Conservation (phyloP, 495 filamentous ascomycete genomes). For the Thermothielavioides terrestris region DNA sequence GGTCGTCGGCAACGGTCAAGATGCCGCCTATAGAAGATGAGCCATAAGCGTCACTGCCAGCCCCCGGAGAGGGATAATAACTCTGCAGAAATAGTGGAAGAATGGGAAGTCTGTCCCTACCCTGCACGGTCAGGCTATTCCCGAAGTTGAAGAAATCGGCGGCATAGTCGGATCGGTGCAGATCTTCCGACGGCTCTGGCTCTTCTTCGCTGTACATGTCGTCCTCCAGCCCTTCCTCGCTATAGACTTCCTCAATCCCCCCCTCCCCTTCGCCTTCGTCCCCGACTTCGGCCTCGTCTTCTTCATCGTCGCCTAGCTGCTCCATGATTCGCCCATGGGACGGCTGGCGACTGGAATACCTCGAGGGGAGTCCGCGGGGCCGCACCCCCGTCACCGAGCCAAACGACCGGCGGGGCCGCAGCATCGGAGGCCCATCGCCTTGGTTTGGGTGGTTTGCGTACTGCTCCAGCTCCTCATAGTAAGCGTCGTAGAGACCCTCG, state of each 20-base stretch:
- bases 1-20: slow-evolving; percentile 94
- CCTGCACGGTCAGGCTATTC: slow-evolving; percentile 93
- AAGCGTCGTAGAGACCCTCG: slow-evolving; percentile 97
- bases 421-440: slow-evolving; percentile 49
- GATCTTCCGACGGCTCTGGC: slow-evolving; percentile 46
- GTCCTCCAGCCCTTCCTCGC: slow-evolving; percentile 55
- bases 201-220: slow-evolving; percentile 51
- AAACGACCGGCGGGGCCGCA: slow-evolving; percentile 52
- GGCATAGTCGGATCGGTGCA: slow-evolving; percentile 56
- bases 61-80: slow-evolving; percentile 27
- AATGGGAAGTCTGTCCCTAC: slow-evolving; percentile 47
- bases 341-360: slow-evolving; percentile 42
- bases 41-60: slow-evolving; percentile 36
- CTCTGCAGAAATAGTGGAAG: slow-evolving; percentile 29
- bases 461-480: slow-evolving; percentile 96
- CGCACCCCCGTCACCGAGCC: slow-evolving; percentile 45
- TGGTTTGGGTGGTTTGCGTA: slow-evolving; percentile 87
- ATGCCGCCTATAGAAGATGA: slow-evolving; percentile 70
- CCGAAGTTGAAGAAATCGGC: slow-evolving; percentile 94
- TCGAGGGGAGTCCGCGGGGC: slow-evolving; percentile 39
- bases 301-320: slow-evolving; percentile 50
- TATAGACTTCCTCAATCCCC: slow-evolving; percentile 43
- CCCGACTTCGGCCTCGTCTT: slow-evolving; percentile 57
- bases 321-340: slow-evolving; percentile 49
- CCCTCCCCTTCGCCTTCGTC: slow-evolving; percentile 8